Evolutionary conservation across 1,284 basidiomycete genomes (phyloP).

Genomic region (Microstroma glucosiphilum): DNA sequence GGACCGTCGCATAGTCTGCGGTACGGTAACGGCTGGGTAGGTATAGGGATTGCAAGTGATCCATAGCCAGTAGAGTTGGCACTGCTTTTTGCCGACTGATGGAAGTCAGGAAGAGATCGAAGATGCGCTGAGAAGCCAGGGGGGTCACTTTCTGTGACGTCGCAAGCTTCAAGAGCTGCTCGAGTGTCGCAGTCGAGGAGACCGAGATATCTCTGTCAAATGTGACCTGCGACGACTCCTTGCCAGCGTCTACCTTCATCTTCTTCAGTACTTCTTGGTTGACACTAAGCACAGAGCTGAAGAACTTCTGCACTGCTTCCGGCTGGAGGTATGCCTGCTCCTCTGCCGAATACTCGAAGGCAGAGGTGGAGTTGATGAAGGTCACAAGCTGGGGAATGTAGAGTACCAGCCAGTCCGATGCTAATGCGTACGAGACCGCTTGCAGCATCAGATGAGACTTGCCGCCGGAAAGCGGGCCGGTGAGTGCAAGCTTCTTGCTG

Average conservation of each 20-base stretch:
- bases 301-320: conserved; percentile 48
- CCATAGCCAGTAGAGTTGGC: conserved; percentile 74
- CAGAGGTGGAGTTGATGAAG: conserved; percentile 71
- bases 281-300: conserved; percentile 47
- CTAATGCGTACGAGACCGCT: conserved; percentile 65
- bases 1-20: conserved; percentile 66
- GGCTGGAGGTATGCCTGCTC: conserved; percentile 76
- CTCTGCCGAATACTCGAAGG: conserved; percentile 68
- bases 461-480: conserved; percentile 68
- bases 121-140: conserved; percentile 55
- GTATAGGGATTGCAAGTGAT: conserved; percentile 79
- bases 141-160: conserved; percentile 17
- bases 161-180: conserved; percentile 21
- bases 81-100: conserved; percentile 64
- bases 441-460: conserved; percentile 80
- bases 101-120: conserved; percentile 63
- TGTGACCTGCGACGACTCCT: conserved; percentile 14
- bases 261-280: conserved; percentile 36
- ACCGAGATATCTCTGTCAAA: conserved; percentile 18
- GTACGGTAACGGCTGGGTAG: conserved; percentile 68
- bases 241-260: conserved; percentile 20
- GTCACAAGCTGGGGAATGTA: conserved; percentile 77
- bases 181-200: conserved; percentile 22
- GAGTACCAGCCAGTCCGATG: conserved; percentile 73
- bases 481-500: conserved; percentile 9